Base-by-base conservation (phyloP, 2,329 filamentous ascomycete species). In the Botrytis fragariae region DNA sequence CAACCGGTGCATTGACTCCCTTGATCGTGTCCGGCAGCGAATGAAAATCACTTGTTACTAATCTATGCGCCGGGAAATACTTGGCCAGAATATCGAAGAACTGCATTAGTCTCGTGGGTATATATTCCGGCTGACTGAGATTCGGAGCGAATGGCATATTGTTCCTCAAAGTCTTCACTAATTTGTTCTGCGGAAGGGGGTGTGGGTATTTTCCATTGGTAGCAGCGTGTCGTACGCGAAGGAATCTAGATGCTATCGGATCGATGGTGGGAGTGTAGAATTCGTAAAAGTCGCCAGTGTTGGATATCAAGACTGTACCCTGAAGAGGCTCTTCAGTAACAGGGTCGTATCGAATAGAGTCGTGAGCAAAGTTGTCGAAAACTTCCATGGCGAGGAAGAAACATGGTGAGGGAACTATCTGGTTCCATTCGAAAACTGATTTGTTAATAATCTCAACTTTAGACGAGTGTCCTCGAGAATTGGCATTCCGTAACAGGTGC, bases 331-430 rank as follows among this genome's bases (percentile, higher is more conserved):
- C 86, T 81, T 94, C 93, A 18, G 94, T 97, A 74, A 86, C 83
- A 18, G 92, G 87, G 83, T 98, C 92, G 84, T 98, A 99, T 76
- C 97, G 95, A 75, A 99, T 90, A 74, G 91, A 89, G 84, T 99
- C 96, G 84, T 99, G 97, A 51, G 94, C 91, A 81, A 99, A 98
- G 84, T 99, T 99, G 85, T 99, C 96, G 80, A 98, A 97, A 77
- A 99, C 96, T 83, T 99, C 96, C 83, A 99, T 92, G 62, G 95
- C 96, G 60, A 99, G 89, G 86, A 99, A 98, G 86, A 97, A 99
- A 85, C 96, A 98, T 0, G 95, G 96, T 4, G 92, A 93, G 14
- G 94, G 92, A n/a, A 98, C 93, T 77, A 92, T 93, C 64, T 89
- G 89, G 76, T 92, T 86, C 95, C 96, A 99, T 82, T 97, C 94